Base-by-base conservation (phyloP, 352 stramenopile species). In the Globisporangium heterothallicum region DNA sequence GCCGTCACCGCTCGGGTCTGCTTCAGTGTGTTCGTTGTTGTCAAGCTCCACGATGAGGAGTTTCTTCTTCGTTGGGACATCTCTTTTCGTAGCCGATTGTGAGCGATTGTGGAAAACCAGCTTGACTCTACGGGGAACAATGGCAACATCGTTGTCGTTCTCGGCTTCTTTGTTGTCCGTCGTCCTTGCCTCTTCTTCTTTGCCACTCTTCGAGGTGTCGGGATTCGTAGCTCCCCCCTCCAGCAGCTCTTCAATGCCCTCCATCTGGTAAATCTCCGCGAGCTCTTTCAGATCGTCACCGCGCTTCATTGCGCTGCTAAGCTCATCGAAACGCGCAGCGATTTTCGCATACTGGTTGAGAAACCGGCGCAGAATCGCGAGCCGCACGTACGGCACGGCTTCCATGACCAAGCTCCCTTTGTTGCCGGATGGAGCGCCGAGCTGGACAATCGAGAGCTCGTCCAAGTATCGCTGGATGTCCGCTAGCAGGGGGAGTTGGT, bases 401-500 rank as follows among this genome's bases (percentile, higher is more conserved):
- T 94, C 83, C 78, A 94, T 89, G 24, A 94, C 72, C 14, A 94
- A 56, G 36, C 72, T 72, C 24, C 78, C 71, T 34, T 71, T 73
- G 14, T 56, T 59, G 3, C 59, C 55, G 1, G 46, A 43, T 6
- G 40, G 48, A 22, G 50, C 56, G 1, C 58, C 52, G 2, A 96
- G 80, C 18, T 97, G 84, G 34, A 97, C 77, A 57, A 98, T 93
- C 1, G 86, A 79, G 34, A 98, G 68, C 62, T 99, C 96, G 59
- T 99, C 95, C 56, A 99, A 77, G 64, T 97, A 98, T 16, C 92
- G 75, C 51, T 95, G 88, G 3, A 98, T 76, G 41, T 98, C 92
- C 7, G 72, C 58, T 10, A 99, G 81, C n/a, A 98, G 63, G 19
- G 95, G 96, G 7, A 99, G 63, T 57, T 99, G 96, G 56, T 98